A percentile compares a stretch with the other conserved stretches of the same genome.
These are phyloP conservation scores for Linnemannia hyalina DNA, from an alignment of 192 early-diverging fungal genomes.

Conservation along the genomic window DNA sequence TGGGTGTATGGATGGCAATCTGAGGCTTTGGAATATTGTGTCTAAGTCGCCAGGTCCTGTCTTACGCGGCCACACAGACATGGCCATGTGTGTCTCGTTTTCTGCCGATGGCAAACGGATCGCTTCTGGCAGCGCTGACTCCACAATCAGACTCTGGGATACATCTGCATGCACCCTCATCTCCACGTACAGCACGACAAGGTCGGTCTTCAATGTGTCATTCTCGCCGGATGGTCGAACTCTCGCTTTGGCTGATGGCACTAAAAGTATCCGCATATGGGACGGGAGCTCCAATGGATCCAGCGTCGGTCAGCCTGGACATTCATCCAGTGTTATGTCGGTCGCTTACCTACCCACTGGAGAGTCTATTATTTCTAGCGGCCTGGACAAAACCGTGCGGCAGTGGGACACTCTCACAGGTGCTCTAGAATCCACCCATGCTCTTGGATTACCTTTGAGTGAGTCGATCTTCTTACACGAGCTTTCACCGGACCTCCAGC, in stretches of 20 bases:
- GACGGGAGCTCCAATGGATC: neutral
- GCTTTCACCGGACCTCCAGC: neutral
- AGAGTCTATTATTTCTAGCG: neutral
- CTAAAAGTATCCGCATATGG: neutral
- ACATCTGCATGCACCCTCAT: neutral
- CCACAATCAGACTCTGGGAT: neutral
- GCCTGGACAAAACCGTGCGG: neutral
- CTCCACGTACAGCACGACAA: neutral
- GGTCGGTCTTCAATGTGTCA: neutral
- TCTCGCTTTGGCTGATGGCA: neutral
- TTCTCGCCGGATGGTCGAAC: neutral
- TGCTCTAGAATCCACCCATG: neutral
- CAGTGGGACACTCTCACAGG: neutral
- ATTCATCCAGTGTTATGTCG: neutral
- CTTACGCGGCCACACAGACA: neutral
- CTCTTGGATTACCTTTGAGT: neutral
- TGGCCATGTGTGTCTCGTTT: neutral
- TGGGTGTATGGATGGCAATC: neutral
- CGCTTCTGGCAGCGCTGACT: neutral
- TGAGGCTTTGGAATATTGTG: neutral
- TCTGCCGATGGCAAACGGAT: neutral
- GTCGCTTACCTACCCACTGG: neutral
- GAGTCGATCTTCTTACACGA: too few relatives aligned
- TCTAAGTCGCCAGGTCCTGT: neutral
- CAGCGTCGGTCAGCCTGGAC: neutral